Conservation (phyloP, 768 basidiomycete species). For the Neoboletus subvelutipes region DNA sequence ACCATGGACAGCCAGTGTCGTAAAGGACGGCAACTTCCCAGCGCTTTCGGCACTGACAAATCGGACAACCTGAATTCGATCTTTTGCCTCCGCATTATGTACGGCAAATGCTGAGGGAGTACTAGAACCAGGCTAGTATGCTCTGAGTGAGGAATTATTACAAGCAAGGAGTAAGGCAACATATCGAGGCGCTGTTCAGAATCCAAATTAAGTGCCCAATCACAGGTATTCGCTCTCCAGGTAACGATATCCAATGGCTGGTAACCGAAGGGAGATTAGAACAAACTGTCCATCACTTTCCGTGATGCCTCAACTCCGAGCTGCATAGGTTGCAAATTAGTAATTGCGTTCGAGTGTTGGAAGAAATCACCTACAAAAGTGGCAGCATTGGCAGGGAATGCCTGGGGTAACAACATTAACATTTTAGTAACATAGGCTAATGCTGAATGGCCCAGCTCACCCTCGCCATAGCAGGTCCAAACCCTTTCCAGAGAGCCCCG, state of each 20-base stretch:
- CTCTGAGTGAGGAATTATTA: slow-evolving; percentile 9
- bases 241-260: not conserved
- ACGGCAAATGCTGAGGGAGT: not conserved
- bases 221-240: slow-evolving; percentile 5
- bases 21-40: slow-evolving; percentile 8
- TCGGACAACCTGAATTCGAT: not conserved
- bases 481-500: slow-evolving; percentile 91
- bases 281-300: slow-evolving; percentile 74
- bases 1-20: slow-evolving; percentile 10
- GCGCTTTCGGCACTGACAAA: slow-evolving; percentile 2
- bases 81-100: not conserved
- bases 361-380: slow-evolving; percentile 65
- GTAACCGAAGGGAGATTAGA: slow-evolving; percentile 29
- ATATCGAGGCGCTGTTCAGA: slow-evolving; percentile 6
- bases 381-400: slow-evolving; percentile 97
- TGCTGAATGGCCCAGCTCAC: slow-evolving; percentile 41
- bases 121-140: not conserved
- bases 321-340: slow-evolving; percentile 37
- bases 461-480: slow-evolving; percentile 95
- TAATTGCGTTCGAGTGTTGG: not conserved
- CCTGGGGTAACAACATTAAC: slow-evolving; percentile 42
- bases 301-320: slow-evolving; percentile 91
- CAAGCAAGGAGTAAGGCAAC: slow-evolving; percentile 1
- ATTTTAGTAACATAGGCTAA: not conserved
- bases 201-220: slow-evolving; percentile 6